Base-by-base conservation (phyloP, 2,329 filamentous ascomycete species). In the Nigrospora oryzae region DNA sequence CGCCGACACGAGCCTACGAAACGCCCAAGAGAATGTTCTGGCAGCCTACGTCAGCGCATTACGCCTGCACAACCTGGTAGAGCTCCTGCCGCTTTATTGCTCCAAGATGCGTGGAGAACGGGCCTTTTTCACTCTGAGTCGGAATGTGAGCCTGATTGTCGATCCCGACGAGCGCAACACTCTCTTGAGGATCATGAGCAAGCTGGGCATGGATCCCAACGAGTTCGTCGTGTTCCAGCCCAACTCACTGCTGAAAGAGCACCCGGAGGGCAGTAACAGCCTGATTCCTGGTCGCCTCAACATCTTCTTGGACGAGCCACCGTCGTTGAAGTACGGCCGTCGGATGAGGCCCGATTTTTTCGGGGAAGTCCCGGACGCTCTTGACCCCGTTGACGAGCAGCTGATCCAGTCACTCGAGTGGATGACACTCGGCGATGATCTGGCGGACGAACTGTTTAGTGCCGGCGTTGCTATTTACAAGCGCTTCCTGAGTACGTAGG, bases 21-120 rank as follows among this genome's bases (percentile, higher is more conserved):
- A 70, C 42, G 74, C 73, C 14, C 76, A 83, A 51, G 85, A 95
- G 56, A 88, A 86, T 56, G 80, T 91, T 39, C 71, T 96, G 43
- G 81, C 85, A 1, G 83, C 80, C 4, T 97, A 97, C 60, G 84
- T 94, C 45, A 85, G 86, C 54, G 83, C 86, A 49, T 68, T 98
- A 34, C 81, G 86, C 37, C 73, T 84, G 39, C 78, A 79, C 14
- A 79, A 81, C 32, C 79, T 93, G 44, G 80, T 85, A 47, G 83
- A 91, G 50, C 68, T 93, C 36, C 85, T 95, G 45, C 90, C 93
- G 1, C 70, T 95, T 1, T 98, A 98, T 62, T 90, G 87, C 50
- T 89, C 89, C 10, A 83, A 88, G 54, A 71, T 98, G 12, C 73
- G 79, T 11, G 67, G 73, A 7, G 69, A 79, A 12, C 75, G 84